These are phyloP conservation scores for Boletus rubropictus DNA, from an alignment of 768 basidiomycete genomes.

Conservation along the genomic window DNA sequence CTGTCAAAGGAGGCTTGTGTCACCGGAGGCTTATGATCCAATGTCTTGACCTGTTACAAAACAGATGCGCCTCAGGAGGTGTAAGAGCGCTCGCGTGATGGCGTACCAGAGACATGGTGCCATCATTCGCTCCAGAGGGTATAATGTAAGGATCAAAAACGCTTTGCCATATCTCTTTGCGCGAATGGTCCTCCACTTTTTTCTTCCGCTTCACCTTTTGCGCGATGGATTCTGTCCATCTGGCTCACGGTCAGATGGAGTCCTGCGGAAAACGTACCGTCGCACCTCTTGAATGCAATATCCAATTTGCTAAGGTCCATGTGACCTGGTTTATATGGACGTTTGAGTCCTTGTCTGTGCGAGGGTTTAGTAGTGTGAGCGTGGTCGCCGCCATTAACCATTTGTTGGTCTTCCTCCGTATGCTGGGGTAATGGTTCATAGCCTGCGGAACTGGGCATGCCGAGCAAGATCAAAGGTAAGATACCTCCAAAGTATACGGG, in stretches of 20 bases:
- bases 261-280: background rate
- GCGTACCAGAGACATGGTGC: conserved; percentile 16
- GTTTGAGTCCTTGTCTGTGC: conserved; percentile 27
- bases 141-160: conserved; percentile 65
- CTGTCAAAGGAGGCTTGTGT: conserved; percentile 63
- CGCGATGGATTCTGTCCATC: conserved; percentile 85
- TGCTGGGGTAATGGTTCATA: conserved; percentile 44
- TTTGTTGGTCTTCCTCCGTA: conserved; percentile 36
- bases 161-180: conserved; percentile 72
- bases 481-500: background rate
- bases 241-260: conserved; percentile 21
- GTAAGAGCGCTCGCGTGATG: too few species aligned
- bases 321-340: conserved; percentile 46
- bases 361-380: conserved; percentile 23
- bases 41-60: conserved; percentile 56
- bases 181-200: conserved; percentile 57
- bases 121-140: conserved; percentile 30
- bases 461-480: conserved; percentile 4
- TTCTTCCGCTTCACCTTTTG: conserved; percentile 80
- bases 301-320: conserved; percentile 80
- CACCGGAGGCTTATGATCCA: conserved; percentile 77
- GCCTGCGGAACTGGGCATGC: conserved; percentile 41
- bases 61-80: conserved; percentile 3
- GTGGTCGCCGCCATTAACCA: conserved; percentile 31
- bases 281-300: conserved; percentile 74